phyloP scores from a whole-genome alignment of 1,284 basidiomycete species.

The Heterobasidion irregulare region DNA sequence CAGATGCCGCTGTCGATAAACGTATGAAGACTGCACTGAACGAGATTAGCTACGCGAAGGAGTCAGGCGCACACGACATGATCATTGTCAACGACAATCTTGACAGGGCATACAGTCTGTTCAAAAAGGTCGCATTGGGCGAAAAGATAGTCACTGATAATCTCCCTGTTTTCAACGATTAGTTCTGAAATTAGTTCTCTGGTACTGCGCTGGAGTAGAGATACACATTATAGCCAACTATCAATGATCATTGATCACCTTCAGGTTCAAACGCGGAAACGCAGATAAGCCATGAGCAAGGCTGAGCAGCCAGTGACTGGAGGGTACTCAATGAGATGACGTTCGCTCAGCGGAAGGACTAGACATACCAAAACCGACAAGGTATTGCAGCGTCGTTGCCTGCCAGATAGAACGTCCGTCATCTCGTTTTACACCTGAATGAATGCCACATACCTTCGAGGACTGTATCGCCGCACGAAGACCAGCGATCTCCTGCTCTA shows the following conservation, averaged over 20 bases:
- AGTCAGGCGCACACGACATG: slow-evolving; percentile 69
- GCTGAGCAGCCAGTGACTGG: slow-evolving; percentile 86
- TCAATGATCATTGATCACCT: neutral
- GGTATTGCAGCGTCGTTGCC: slow-evolving; percentile 78
- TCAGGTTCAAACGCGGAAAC: slow-evolving; percentile 43
- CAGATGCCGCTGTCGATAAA: slow-evolving; percentile 63
- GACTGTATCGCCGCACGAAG: slow-evolving; percentile 88
- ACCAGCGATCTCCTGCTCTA: slow-evolving; percentile 94
- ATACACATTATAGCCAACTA: too few species aligned
- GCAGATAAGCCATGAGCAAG: slow-evolving; percentile 77
- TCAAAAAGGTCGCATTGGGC: slow-evolving; percentile 69
- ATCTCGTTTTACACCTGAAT: neutral
- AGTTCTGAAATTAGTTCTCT: neutral
- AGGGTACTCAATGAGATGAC: neutral
- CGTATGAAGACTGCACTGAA: slow-evolving; percentile 75
- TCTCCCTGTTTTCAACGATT: slow-evolving; percentile 55
- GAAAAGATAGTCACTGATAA: slow-evolving; percentile 42
- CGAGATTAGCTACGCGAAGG: slow-evolving; percentile 84
- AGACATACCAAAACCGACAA: slow-evolving; percentile 72
- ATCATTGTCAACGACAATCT: slow-evolving; percentile 92
- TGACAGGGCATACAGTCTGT: slow-evolving; percentile 70
- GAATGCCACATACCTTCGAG: slow-evolving; percentile 57
- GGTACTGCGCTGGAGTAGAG: too few species aligned
- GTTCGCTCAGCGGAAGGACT: neutral
- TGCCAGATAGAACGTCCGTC: slow-evolving; percentile 17